Conservation (phyloP, 116 monocot genomes). For the Posidonia oceanica region DNA sequence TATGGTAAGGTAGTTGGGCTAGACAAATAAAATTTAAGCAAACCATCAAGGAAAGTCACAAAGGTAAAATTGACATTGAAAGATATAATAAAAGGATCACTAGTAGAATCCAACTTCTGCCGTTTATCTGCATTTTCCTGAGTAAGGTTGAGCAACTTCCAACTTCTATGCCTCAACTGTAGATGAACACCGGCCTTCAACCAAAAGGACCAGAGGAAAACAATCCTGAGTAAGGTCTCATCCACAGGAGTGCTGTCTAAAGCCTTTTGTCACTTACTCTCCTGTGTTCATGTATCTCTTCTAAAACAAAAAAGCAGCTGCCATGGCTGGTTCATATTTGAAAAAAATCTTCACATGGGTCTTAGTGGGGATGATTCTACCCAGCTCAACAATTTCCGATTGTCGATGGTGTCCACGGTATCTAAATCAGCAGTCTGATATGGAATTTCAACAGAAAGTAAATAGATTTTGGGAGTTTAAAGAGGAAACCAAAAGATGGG, state of each 20-base stretch:
- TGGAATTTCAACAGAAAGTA: slow-evolving; percentile 55
- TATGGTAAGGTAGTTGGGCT: neutral
- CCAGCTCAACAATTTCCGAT: slow-evolving; percentile 10
- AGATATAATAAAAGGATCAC: neutral
- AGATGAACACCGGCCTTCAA: slow-evolving; percentile 1
- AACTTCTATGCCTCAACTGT: neutral
- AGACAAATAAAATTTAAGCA: neutral
- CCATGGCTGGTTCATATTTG: slow-evolving; percentile 18
- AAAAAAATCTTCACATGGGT: slow-evolving; percentile 19
- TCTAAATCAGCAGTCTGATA: slow-evolving; percentile 12
- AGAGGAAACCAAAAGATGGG: slow-evolving; percentile 59
- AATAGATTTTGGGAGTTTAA: slow-evolving; percentile 67
- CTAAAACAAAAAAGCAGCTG: neutral
- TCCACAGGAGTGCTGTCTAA: neutral
- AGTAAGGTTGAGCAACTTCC: neutral
- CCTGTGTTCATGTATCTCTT: neutral
- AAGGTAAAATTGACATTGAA: neutral
- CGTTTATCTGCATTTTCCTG: neutral
- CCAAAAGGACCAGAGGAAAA: neutral
- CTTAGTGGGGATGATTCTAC: slow-evolving; percentile 11
- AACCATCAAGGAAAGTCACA: neutral
- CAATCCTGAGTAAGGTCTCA: neutral
- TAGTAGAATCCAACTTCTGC: neutral
- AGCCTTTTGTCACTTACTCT: neutral
- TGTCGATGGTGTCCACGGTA: slow-evolving; percentile 29